Evolutionary conservation across 768 basidiomycete genomes (phyloP).

Genomic region (Pleurotus ostreatus): DNA sequence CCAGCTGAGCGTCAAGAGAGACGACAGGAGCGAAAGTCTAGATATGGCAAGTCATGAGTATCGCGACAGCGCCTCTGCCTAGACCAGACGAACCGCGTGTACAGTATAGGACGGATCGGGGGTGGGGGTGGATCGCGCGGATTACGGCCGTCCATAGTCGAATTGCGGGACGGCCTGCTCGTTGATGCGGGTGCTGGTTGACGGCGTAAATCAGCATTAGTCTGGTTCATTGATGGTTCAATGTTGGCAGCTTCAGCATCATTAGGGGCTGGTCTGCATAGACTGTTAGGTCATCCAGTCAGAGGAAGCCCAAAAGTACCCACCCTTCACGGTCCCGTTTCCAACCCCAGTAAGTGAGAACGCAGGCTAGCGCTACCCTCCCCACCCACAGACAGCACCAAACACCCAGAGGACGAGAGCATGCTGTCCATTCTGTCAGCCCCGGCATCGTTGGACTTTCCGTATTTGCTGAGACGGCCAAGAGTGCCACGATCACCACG

Average conservation of each 20-base stretch:
- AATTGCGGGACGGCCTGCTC: neutral
- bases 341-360: slow-evolving; percentile 49
- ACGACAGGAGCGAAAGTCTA: slow-evolving; percentile 62
- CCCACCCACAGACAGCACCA: slow-evolving; percentile 57
- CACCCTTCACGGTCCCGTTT: slow-evolving; percentile 24
- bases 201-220: neutral
- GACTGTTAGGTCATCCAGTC: slow-evolving; percentile 9
- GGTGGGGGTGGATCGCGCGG: neutral
- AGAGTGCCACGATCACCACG: slow-evolving; percentile 42
- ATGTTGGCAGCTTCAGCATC: slow-evolving; percentile 5
- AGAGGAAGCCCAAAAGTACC: slow-evolving; percentile 16
- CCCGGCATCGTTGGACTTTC: slow-evolving; percentile 35
- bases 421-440: slow-evolving; percentile 48
- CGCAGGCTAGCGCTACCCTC: slow-evolving; percentile 38
- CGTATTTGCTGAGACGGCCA: slow-evolving; percentile 36
- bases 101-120: slow-evolving; percentile 22
- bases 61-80: slow-evolving; percentile 17
- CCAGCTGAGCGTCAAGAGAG: slow-evolving; percentile 75
- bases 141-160: neutral
- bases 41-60: slow-evolving; percentile 5
- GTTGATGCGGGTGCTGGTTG: neutral
- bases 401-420: slow-evolving; percentile 47
- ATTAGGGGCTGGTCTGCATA: neutral
- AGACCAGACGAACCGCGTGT: slow-evolving; percentile 33
- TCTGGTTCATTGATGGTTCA: slow-evolving; percentile 8